Evolutionary conservation across 73 alveolate genomes (phyloP).

Genomic region (Blepharisma stoltei): DNA sequence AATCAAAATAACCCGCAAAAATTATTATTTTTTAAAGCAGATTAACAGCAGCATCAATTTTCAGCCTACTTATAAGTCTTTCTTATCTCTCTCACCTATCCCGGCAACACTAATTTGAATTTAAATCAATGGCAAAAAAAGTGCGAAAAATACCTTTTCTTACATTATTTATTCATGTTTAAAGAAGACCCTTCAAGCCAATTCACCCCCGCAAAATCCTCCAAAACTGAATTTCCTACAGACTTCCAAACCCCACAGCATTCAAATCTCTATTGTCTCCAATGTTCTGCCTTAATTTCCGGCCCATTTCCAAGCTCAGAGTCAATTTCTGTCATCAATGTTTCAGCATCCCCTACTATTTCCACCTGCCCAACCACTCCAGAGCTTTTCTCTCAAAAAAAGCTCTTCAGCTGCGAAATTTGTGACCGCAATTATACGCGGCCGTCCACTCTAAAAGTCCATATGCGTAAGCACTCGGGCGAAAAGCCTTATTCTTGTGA

Average conservation of each 20-base stretch:
- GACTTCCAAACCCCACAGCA: not conserved
- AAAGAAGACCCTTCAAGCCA: not conserved
- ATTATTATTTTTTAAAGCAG: no score
- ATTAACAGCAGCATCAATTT: no score
- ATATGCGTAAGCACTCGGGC: constrained; percentile 85
- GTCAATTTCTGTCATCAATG: not conserved
- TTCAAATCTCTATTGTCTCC: not conserved
- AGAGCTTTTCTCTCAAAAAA: not conserved
- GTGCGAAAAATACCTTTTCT: not conserved
- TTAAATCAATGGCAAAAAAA: not conserved
- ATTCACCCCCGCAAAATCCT: not conserved
- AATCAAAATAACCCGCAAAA: no score
- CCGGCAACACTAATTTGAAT: not conserved
- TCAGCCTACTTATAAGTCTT: no score
- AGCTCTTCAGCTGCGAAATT: not conserved
- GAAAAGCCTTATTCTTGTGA: constrained; percentile 87
- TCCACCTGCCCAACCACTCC: constrained; percentile 5
- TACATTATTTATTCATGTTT: not conserved
- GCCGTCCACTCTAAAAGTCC: constrained; percentile 63
- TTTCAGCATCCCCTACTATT: constrained; percentile 3
- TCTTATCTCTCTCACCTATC: not conserved
- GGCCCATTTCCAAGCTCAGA: not conserved
- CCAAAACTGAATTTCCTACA: not conserved
- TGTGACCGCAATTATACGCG: not conserved
- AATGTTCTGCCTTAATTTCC: constrained; percentile 3